Conservation (phyloP, 345 rosid species). For the Acer saccharum region DNA sequence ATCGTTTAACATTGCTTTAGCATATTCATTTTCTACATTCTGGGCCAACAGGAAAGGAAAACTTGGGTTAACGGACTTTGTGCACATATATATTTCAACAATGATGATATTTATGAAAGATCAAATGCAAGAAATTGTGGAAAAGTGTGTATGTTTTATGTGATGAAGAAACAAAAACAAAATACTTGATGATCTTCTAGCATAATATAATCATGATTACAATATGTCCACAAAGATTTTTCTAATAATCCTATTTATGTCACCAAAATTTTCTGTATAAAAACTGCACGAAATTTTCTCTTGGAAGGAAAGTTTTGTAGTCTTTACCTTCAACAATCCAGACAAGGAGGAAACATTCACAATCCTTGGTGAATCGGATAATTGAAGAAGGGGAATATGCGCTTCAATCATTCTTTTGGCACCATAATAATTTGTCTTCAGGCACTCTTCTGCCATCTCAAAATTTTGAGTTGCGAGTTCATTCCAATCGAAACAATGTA, state of each 20-base stretch:
- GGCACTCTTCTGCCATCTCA: conserved; percentile 27
- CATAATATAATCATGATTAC: no score
- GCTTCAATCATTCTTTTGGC: conserved; percentile 29
- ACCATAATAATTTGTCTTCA: conserved; percentile 32
- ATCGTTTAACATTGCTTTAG: conserved; percentile 26
- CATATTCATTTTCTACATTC: conserved; percentile 28
- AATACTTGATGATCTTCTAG: no score
- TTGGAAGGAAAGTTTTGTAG: background rate
- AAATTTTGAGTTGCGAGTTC: conserved; percentile 19
- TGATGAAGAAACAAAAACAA: no score
- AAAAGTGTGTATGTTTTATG: no score
- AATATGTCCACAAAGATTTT: no score
- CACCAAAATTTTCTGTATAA: no score
- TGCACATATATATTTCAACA: no score
- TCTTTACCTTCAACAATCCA: conserved; percentile 29
- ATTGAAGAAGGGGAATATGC: conserved; percentile 20
- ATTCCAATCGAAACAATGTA: background rate
- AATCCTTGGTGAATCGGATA: conserved; percentile 28
- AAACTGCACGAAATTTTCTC: background rate
- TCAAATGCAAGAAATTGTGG: no score
- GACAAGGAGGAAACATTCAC: conserved; percentile 39
- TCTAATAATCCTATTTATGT: no score
- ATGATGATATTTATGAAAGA: no score
- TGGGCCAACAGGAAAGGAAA: conserved; percentile 1
- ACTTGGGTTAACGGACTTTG: background rate